Percentiles rank a stretch among this genome's conserved stretches.
Evolutionary conservation across 73 alveolate species (phyloP).

Genomic region (Tetrahymena borealis): DNA sequence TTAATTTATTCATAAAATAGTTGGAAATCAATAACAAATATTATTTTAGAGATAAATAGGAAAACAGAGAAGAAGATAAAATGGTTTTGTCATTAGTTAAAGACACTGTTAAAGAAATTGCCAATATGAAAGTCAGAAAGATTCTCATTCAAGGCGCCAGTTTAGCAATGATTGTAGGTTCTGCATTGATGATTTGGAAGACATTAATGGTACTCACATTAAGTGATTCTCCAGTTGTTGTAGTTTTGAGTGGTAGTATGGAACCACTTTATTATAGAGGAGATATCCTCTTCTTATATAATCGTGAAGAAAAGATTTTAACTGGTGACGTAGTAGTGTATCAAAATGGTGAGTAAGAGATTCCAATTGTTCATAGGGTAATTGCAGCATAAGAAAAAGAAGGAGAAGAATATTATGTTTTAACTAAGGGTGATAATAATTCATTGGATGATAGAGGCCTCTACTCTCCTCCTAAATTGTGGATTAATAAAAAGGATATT

Average conservation of each 20-base stretch:
- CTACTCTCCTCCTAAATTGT: constrained; percentile 80
- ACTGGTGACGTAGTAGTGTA: constrained; percentile 95
- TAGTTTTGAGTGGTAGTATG: constrained; percentile 93
- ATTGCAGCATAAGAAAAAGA: constrained; percentile 65
- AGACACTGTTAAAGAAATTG: background rate
- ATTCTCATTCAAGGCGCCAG: background rate
- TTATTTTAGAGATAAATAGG: background rate
- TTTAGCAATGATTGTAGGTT: constrained; percentile 83
- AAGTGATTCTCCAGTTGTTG: constrained; percentile 93
- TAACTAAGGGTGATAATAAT: constrained; percentile 98
- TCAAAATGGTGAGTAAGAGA: constrained; percentile 76
- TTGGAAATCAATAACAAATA: no score
- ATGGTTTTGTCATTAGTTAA: background rate
- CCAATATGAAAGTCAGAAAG: background rate
- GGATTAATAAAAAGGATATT: constrained; percentile 68
- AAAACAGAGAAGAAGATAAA: background rate
- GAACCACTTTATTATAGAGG: constrained; percentile 97
- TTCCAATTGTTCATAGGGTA: constrained; percentile 97
- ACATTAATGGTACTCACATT: constrained; percentile 72
- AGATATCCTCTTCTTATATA: constrained; percentile 86
- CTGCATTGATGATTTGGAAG: constrained; percentile 96
- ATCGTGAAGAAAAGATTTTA: constrained; percentile 50
- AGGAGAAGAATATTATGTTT: constrained; percentile 48
- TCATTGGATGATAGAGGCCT: constrained; percentile 94
- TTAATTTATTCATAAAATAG: background rate